Evolutionary conservation across 2,329 filamentous ascomycete genomes (phyloP), one percentile per base, ranked within the genome.

Genomic region (Lachnellula cervina): DNA sequence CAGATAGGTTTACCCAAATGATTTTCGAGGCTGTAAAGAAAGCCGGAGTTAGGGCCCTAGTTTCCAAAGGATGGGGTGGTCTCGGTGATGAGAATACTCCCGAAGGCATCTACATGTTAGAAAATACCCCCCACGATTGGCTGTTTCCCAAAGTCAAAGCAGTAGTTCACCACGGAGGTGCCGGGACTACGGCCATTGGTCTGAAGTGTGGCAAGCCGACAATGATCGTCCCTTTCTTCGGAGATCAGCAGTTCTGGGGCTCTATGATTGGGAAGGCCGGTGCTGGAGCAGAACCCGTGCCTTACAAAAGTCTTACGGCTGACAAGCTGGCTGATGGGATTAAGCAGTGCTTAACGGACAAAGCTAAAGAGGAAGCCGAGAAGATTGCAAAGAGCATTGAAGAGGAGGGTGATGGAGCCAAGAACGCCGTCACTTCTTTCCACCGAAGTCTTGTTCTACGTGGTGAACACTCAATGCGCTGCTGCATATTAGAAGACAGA

Each of bases 221-320:
- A 5, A 87, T 90, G 81, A 80, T 90, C 25, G 84, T 91, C 2
- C 88, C 88, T 0, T 91, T 91, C 71, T 91, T 91, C 61, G 88
- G 88, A 2, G 88, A 91, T 66, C 88, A 91, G 51, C 80, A 86
- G 49, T 91, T 91, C 67, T 91, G 88, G 88, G 88, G 87, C 2
- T 76, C 77, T 17, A 88, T 88, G 82, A 77, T 90, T 1, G 77
- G 77, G 4, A 80, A 77, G 35, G 77, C 83, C 1, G 79, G 80
- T 25, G 87, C 86, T 0, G 88, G 88, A 0, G 84, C 87, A 0
- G 73, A 80, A 43, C 80, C 86, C 1, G 78, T 89, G 8, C 86
- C 86, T 0, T 88, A 89, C 71, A 89, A 89, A 70, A 71, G 78
- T 9, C 70, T 91, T 2, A 82, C 76, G 1, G 78, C 76, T 0